These are phyloP conservation scores for Penicillium crustosum DNA, from an alignment of 2,329 filamentous ascomycete genomes.

Conservation along the genomic window DNA sequence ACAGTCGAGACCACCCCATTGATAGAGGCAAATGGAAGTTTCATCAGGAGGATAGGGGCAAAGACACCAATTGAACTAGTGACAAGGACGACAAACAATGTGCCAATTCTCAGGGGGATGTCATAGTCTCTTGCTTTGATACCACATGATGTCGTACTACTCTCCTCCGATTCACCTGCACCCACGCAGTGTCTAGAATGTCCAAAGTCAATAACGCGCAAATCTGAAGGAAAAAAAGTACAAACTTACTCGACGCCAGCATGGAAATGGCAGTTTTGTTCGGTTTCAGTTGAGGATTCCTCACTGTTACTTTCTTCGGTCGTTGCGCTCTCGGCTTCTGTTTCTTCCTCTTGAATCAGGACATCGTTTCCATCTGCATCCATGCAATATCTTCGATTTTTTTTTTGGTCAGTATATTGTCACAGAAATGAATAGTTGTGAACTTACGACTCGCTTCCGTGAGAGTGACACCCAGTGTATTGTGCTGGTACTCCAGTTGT, in stretches of 20 bases:
- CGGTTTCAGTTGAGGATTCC: constrained; percentile 28
- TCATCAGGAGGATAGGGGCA: constrained; percentile 62
- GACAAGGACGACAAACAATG: constrained; percentile 69
- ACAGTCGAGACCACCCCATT: constrained; percentile 57
- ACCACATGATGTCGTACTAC: constrained; percentile 46
- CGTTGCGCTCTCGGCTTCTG: constrained; percentile 17
- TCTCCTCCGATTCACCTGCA: constrained; percentile 45
- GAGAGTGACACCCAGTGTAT: constrained; percentile 65
- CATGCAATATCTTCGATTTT: constrained; percentile 58
- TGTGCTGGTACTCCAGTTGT: constrained; percentile 58
- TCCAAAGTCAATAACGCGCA: constrained; percentile 8
- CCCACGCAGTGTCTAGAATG: constrained; percentile 55
- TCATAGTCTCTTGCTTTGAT: constrained; percentile 61
- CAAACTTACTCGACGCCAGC: constrained; percentile 69
- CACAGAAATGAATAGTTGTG: background rate
- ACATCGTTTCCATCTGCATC: constrained; percentile 61
- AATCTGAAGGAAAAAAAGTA: background rate
- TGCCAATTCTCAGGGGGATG: constrained; percentile 65
- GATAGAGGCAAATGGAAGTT: constrained; percentile 54
- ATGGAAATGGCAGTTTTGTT: constrained; percentile 69
- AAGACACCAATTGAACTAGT: constrained; percentile 70
- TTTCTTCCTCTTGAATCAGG: constrained; percentile 46
- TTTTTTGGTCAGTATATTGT: constrained; percentile 1
- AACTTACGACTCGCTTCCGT: constrained; percentile 57
- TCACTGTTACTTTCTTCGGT: constrained; percentile 15